Conservation (phyloP, 2,329 filamentous ascomycete species). For the Phyllosticta citribraziliensis region DNA sequence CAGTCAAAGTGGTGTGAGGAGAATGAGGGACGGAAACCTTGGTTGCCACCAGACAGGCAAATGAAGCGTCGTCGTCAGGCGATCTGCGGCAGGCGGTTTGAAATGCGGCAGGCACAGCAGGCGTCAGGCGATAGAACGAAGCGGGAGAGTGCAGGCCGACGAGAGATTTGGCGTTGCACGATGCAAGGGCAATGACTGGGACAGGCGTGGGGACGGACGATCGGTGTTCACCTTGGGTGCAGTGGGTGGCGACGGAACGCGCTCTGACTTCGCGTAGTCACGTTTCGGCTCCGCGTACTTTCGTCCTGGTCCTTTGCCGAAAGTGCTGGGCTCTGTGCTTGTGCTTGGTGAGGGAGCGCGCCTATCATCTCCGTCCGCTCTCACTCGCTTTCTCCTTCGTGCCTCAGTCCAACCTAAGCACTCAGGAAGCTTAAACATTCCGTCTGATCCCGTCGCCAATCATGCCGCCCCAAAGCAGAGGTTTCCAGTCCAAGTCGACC, state of each 20-base stretch:
- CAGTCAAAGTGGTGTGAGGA: not conserved
- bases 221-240: not conserved
- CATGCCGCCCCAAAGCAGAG: slow-evolving; percentile 37
- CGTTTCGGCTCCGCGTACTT: not conserved
- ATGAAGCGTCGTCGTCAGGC: not conserved
- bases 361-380: not conserved
- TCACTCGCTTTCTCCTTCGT: not conserved
- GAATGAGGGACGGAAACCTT: not conserved
- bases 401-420: not conserved
- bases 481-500: slow-evolving; percentile 37
- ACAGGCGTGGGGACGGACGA: not conserved
- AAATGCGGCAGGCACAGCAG: not conserved
- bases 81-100: not conserved
- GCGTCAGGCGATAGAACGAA: not conserved
- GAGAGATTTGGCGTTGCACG: not conserved
- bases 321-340: not conserved
- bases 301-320: not conserved
- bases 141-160: not conserved
- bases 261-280: not conserved
- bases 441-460: not conserved
- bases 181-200: not conserved
- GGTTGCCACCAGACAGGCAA: not conserved
- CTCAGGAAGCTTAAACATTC: not conserved
- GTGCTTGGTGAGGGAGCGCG: not conserved
- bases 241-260: not conserved